Evolutionary conservation across 2,329 filamentous ascomycete species (phyloP).

Genomic region (Paraconiothyrium sp.): DNA sequence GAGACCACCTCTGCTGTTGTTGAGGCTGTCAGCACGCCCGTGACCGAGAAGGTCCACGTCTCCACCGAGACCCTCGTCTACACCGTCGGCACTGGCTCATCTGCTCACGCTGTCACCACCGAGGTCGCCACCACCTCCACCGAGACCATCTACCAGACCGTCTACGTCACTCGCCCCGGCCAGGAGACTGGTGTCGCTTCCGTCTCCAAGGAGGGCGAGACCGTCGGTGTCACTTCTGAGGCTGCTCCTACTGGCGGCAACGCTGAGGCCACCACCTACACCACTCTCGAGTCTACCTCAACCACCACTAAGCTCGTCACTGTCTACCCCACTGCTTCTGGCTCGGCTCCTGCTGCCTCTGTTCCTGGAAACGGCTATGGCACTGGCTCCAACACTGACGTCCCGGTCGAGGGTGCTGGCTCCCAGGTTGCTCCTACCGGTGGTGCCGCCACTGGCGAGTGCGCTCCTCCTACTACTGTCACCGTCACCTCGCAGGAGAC

Average conservation of each 20-base stretch:
- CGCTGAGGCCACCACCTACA: slow-evolving; percentile 29
- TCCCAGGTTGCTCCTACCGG: not conserved
- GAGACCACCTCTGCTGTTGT: not conserved
- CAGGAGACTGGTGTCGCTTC: slow-evolving; percentile 9
- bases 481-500: slow-evolving; percentile 51
- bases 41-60: slow-evolving; percentile 43
- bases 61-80: slow-evolving; percentile 55
- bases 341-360: not conserved
- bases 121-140: slow-evolving; percentile 44
- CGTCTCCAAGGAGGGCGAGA: slow-evolving; percentile 9
- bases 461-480: slow-evolving; percentile 46
- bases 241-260: slow-evolving; percentile 8
- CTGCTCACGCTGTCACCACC: slow-evolving; percentile 57
- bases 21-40: slow-evolving; percentile 27
- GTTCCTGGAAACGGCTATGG: not conserved
- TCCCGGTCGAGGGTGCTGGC: not conserved
- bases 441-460: slow-evolving; percentile 34
- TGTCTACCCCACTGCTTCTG: slow-evolving; percentile 34
- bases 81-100: slow-evolving; percentile 47
- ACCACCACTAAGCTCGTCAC: slow-evolving; percentile 49
- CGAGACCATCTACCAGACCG: slow-evolving; percentile 44
- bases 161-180: slow-evolving; percentile 28
- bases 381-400: not conserved
- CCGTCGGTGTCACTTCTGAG: not conserved
- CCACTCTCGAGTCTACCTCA: slow-evolving; percentile 44